Base-by-base conservation (phyloP, 2,329 filamentous ascomycete genomes). In the Fusarium continuum region DNA sequence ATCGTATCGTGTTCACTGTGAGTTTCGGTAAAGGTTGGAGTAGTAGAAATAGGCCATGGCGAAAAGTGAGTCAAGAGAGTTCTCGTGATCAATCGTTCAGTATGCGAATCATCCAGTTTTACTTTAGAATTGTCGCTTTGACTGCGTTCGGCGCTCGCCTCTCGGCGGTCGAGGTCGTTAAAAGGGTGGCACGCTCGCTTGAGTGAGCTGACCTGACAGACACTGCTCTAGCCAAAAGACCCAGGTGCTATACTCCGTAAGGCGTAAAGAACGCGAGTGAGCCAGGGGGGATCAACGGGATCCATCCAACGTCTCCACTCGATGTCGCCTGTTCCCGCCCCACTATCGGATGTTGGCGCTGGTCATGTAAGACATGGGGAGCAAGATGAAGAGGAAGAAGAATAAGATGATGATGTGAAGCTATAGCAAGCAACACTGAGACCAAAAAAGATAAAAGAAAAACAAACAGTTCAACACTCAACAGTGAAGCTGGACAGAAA, bases 261-360 rank as follows among this genome's bases (percentile, higher is more conserved):
- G n/a, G n/a, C 19, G 20, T 19, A 39, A 13, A 10, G 36, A 28
- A 26, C n/a, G n/a, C n/a, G n/a, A 23, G 20, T 11, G 16, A 34
- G 47, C 35, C 55, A 60, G 56, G 56, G 28, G 45, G 63, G 61
- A 65, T 65, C 47, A 48, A 64, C 58, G 48, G 67, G 62, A 55
- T 68, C 66, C 62, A 59, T 68, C 36, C 47, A 54, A 26, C 45
- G 62, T 55, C 55, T 67, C 69, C 69, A 71, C 69, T 64, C 23
- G 46, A 51, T 52, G 65, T 71, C 65, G 67, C 67, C 69, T 71
- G 69, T 69, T 71, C 39, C 61, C 64, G 64, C 69, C 67, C 69
- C 69, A 71, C 69, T 68, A 68, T 71, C 69, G 64, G 61, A 71
- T 71, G 69, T 68, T 71, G 67, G 52, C 39, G 59, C 52, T 61